These are phyloP conservation scores for Coemansia sp. DNA, from an alignment of 371 early-diverging fungal species.

Conservation along the genomic window DNA sequence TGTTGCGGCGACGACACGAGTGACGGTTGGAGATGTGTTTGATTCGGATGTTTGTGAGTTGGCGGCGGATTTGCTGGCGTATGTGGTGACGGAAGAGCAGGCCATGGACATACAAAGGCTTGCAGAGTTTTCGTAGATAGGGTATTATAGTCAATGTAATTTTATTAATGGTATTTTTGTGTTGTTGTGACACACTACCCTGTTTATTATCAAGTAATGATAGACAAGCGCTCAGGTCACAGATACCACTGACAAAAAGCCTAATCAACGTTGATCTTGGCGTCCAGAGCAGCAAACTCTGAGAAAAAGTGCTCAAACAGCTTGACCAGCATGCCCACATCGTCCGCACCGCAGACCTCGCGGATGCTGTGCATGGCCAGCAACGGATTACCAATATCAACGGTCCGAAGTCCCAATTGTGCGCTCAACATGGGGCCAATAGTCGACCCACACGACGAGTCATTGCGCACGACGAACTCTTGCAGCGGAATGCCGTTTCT, in stretches of 20 bases:
- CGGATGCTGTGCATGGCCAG: constrained; percentile 96
- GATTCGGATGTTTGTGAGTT: constrained; percentile 21
- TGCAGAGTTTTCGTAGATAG: background rate
- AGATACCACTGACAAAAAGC: background rate
- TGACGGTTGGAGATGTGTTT: constrained; percentile 41
- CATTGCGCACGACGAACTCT: constrained; percentile 94
- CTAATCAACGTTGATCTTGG: constrained; percentile 44
- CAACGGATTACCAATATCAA: constrained; percentile 96
- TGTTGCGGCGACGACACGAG: constrained; percentile 38
- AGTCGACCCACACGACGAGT: constrained; percentile 91
- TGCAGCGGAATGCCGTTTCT: constrained; percentile 80
- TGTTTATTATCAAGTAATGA: too few relatives aligned
- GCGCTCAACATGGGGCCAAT: constrained; percentile 96
- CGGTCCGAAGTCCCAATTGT: constrained; percentile 91
- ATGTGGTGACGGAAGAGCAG: constrained; percentile 45
- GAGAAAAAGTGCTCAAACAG: constrained; percentile 62
- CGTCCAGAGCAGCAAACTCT: constrained; percentile 50
- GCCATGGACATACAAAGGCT: constrained; percentile 28
- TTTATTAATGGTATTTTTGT: background rate
- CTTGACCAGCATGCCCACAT: constrained; percentile 78
- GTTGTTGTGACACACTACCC: too few relatives aligned
- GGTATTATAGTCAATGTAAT: background rate
- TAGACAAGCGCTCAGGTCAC: too few relatives aligned
- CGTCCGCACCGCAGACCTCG: constrained; percentile 89
- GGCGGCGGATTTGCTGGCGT: constrained; percentile 42